These are phyloP conservation scores for Fusarium pseudograminearum DNA, from an alignment of 2,329 filamentous ascomycete genomes.

Conservation along the genomic window DNA sequence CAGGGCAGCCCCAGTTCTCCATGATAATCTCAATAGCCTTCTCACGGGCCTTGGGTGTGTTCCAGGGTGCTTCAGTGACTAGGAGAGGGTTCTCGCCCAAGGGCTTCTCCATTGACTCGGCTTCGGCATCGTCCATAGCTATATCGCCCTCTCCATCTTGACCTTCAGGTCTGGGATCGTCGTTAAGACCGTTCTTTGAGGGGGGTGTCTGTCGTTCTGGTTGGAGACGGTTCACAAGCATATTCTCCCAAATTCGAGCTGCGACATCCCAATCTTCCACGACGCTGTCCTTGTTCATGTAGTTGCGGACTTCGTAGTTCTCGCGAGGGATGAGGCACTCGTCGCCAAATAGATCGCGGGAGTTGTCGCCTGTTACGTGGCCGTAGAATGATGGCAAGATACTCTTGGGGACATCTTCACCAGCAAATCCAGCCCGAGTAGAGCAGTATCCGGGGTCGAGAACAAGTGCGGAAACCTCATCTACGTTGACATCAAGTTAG, in stretches of 20 bases:
- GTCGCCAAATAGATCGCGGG: slow-evolving; percentile 83
- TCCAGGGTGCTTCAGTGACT: slow-evolving; percentile 96
- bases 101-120: slow-evolving; percentile 74
- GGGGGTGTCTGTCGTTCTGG: slow-evolving; percentile 77
- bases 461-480: slow-evolving; percentile 97
- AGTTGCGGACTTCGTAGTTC: slow-evolving; percentile 87
- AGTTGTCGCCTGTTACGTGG: slow-evolving; percentile 59
- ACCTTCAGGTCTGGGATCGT: slow-evolving; percentile 68
- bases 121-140: slow-evolving; percentile 64
- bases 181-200: slow-evolving; percentile 82
- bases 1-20: slow-evolving; percentile 95
- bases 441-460: slow-evolving; percentile 94
- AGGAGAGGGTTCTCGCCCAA: slow-evolving; percentile 90
- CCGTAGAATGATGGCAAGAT: slow-evolving; percentile 93
- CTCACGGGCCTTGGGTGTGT: slow-evolving; percentile 86
- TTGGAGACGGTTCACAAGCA: slow-evolving; percentile 88
- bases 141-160: slow-evolving; percentile 73
- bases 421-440: slow-evolving; percentile 94
- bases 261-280: slow-evolving; percentile 98
- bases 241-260: slow-evolving; percentile 90
- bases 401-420: slow-evolving; percentile 96
- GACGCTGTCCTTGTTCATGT: slow-evolving; percentile 87
- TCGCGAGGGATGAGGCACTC: slow-evolving; percentile 84
- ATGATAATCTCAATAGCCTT: slow-evolving; percentile 96
- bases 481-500: slow-evolving; percentile 60